A percentile compares a stretch with the other conserved stretches of the same genome.
These are phyloP conservation scores for Lachancea nothofagi DNA, from an alignment of 805 yeast genomes.

Conservation along the genomic window DNA sequence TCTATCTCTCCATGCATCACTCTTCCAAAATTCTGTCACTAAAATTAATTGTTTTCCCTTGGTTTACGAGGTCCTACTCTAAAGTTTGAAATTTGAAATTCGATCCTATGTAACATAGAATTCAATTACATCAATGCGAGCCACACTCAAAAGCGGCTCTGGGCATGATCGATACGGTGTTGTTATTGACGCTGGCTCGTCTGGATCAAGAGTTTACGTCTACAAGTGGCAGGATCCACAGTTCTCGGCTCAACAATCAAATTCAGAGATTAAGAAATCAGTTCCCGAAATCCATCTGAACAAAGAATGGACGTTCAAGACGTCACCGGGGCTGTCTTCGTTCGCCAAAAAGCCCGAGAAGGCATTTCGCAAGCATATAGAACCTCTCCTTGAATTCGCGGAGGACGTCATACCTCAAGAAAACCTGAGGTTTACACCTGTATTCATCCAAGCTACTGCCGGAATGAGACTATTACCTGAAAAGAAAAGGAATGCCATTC, in stretches of 20 bases:
- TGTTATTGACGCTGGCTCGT: constrained; percentile 91
- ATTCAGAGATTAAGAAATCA: constrained; percentile 37
- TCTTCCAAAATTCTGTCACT: too few species aligned
- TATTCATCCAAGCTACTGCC: constrained; percentile 91
- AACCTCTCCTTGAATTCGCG: constrained; percentile 62
- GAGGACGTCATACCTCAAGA: constrained; percentile 60
- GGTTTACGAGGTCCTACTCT: too few species aligned
- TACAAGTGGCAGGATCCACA: constrained; percentile 68
- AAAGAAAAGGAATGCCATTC: constrained; percentile 45
- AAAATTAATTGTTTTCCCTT: too few species aligned
- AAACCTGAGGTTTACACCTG: constrained; percentile 63
- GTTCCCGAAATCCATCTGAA: constrained; percentile 66
- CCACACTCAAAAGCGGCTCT: background rate
- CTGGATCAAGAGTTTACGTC: constrained; percentile 84
- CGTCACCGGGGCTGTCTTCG: constrained; percentile 79
- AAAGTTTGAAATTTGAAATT: too few species aligned
- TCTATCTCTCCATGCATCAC: too few species aligned
- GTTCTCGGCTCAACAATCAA: constrained; percentile 18
- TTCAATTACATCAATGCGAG: background rate
- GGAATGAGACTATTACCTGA: constrained; percentile 82
- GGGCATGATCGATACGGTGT: constrained; percentile 55
- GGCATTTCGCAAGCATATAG: constrained; percentile 70
- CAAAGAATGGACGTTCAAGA: constrained; percentile 63
- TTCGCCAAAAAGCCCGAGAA: constrained; percentile 47
- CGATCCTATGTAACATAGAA: background rate